Base-by-base conservation (phyloP, 2,329 filamentous ascomycete genomes). In the Botryotinia globosa region DNA sequence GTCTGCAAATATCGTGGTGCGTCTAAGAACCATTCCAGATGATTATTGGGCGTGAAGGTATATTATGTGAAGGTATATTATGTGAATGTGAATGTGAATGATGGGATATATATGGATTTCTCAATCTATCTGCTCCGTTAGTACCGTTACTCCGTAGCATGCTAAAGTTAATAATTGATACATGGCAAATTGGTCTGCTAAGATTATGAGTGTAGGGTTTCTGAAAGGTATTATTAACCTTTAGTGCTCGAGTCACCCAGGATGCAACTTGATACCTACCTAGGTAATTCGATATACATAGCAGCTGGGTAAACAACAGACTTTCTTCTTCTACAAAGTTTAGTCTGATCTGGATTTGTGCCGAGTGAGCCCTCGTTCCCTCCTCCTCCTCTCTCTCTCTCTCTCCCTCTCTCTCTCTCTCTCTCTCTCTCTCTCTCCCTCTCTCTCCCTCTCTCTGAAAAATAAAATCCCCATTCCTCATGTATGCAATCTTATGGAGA, bases 401-500 rank as follows among this genome's bases (percentile, higher is more conserved):
- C n/a, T n/a, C n/a, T n/a, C n/a, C n/a, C n/a, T n/a, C n/a, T n/a
- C n/a, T n/a, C n/a, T n/a, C n/a, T n/a, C n/a, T n/a, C n/a, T n/a
- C n/a, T n/a, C n/a, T n/a, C n/a, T n/a, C n/a, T n/a, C n/a, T n/a
- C n/a, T n/a, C n/a, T n/a, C n/a, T n/a, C n/a, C n/a, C n/a, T n/a
- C n/a, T n/a, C n/a, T n/a, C n/a, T n/a, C n/a, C n/a, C n/a, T 25
- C 25, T 51, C 45, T 51, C 45, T 0, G 10, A 2, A 39, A 39
- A 2, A 12, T 0, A 51, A 51, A n/a, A 51, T 25, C 12, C 45
- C 22, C 6, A 5, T 51, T 51, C 25, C 48, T n/a, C 6, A n/a
- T 32, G 44, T 18, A n/a, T 51, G 64, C 64, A 66, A n/a, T 54
- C 64, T 66, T 54, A 66, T 66, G 64, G 64, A 66, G 64, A 66